These are phyloP conservation scores for Ricinus communis DNA, from an alignment of 345 rosid genomes.

Conservation along the genomic window DNA sequence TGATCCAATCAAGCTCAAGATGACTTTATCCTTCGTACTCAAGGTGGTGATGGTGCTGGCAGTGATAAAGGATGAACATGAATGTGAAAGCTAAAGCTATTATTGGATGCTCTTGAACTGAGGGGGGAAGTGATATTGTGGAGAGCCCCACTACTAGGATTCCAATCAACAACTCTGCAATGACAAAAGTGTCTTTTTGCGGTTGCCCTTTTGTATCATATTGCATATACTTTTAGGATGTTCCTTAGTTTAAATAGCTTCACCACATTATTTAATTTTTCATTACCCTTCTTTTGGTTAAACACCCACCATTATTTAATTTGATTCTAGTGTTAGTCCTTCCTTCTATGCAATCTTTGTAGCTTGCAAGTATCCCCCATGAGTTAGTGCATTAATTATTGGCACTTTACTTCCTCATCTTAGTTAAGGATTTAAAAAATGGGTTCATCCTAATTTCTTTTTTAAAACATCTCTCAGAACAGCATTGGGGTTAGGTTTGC, in stretches of 20 bases:
- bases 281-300: not conserved
- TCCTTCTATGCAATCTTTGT: not conserved
- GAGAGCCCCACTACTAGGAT: constrained; percentile 35
- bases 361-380: not conserved
- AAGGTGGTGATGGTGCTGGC: not conserved
- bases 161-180: constrained; percentile 30
- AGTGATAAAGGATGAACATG: not conserved
- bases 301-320: constrained; percentile 13
- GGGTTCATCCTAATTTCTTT: not conserved
- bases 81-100: constrained; percentile 16
- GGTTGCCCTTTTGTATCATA: constrained; percentile 4
- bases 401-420: not conserved
- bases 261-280: not conserved
- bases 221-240: constrained; percentile 29
- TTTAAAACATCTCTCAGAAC: not conserved
- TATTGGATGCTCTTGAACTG: constrained; percentile 5
- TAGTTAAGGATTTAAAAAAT: not conserved
- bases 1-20: constrained; percentile 1
- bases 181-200: constrained; percentile 23
- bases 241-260: constrained; percentile 12
- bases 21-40: constrained; percentile 7
- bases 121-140: constrained; percentile 11
- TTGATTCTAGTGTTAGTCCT: not conserved
- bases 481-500: not conserved
- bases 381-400: not conserved